Percentiles rank a stretch among this genome's conserved stretches.
phyloP scores from a whole-genome alignment of 371 early-diverging fungal genomes.

The Mucor piriformis region DNA sequence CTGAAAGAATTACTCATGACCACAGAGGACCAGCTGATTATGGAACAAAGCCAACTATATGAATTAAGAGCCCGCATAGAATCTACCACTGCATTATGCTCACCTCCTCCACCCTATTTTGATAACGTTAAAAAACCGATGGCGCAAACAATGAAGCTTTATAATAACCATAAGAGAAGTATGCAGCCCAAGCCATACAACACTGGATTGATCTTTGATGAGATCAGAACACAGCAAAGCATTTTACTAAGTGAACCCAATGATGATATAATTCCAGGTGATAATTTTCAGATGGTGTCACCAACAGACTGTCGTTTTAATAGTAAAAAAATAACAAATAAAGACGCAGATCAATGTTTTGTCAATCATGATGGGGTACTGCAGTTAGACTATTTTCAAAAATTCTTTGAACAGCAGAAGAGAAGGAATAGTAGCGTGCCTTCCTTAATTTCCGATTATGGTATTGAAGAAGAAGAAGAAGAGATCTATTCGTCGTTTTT shows the following conservation, averaged over 20 bases:
- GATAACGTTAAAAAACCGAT: neutral
- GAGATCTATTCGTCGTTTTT: neutral
- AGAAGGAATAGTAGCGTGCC: neutral
- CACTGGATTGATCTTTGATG: neutral
- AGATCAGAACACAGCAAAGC: neutral
- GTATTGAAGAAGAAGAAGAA: neutral
- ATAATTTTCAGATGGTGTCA: neutral
- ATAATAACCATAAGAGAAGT: neutral
- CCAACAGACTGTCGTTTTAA: neutral
- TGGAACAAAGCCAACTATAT: slow-evolving; percentile 26
- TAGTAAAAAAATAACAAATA: neutral
- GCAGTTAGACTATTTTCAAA: slow-evolving; percentile 3
- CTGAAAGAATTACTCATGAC: slow-evolving; percentile 1
- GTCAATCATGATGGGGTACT: neutral
- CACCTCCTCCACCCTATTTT: neutral
- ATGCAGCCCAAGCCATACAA: neutral
- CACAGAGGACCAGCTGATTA: slow-evolving; percentile 23
- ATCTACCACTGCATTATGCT: neutral
- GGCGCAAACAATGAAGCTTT: neutral
- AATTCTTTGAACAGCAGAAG: neutral
- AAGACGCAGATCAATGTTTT: neutral
- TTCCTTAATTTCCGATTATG: neutral
- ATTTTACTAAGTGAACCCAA: neutral
- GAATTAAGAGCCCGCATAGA: slow-evolving; percentile 8
- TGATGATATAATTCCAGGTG: neutral